Evolutionary conservation across 148 eudicot species (phyloP).

Genomic region (Nepenthes mirabilis): DNA sequence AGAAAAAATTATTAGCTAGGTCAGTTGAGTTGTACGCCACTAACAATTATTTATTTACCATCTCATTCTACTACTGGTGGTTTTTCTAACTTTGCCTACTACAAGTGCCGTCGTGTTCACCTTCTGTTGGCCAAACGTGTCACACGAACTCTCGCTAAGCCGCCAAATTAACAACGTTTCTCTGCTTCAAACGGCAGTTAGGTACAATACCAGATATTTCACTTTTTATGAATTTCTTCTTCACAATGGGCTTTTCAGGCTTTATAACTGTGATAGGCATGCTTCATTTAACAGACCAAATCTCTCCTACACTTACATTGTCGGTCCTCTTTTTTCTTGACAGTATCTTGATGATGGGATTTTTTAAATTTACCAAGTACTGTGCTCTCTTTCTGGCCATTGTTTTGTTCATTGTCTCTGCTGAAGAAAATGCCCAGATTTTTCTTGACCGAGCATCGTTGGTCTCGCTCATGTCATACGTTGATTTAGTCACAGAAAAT

Average conservation of each 20-base stretch:
- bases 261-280: constrained; percentile 1
- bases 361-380: constrained; percentile 18
- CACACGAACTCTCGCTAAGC: constrained; percentile 15
- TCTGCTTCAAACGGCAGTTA: constrained; percentile 50
- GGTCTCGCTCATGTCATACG: constrained; percentile 37
- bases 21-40: constrained; percentile 31
- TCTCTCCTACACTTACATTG: constrained; percentile 1
- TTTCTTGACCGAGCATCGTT: constrained; percentile 38
- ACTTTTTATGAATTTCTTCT: background rate
- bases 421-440: constrained; percentile 20
- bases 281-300: constrained; percentile 4
- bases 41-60: constrained; percentile 2
- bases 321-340: constrained; percentile 4
- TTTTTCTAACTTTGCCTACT: background rate
- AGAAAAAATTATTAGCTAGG: constrained; percentile 24
- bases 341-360: constrained; percentile 19
- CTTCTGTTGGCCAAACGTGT: background rate
- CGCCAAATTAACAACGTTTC: constrained; percentile 38
- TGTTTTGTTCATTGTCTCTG: constrained; percentile 15
- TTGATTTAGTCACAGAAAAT: constrained; percentile 35
- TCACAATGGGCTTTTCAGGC: constrained; percentile 4
- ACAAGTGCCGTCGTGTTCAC: background rate
- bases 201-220: constrained; percentile 30
- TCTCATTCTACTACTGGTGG: background rate
- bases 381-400: constrained; percentile 22